Evolutionary conservation across 192 early-diverging fungal species (phyloP).

Genomic region (Podila horticola): DNA sequence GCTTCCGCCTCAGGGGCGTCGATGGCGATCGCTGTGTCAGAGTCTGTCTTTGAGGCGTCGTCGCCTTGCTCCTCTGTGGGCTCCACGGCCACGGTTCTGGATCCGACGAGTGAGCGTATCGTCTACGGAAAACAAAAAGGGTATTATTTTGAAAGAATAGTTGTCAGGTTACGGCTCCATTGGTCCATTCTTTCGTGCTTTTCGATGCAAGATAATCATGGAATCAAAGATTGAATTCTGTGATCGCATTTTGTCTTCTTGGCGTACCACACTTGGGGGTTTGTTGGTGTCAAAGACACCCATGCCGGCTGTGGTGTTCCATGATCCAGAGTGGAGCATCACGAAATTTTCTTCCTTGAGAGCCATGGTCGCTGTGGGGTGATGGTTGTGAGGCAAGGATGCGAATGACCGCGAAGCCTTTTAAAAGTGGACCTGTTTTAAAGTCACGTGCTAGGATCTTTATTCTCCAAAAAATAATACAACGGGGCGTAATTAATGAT

Average conservation of each 20-base stretch:
- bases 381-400: not conserved
- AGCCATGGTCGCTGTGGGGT: conserved; percentile 36
- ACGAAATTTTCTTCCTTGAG: conserved; percentile 84
- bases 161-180: too few species aligned
- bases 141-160: not conserved
- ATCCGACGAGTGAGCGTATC: conserved; percentile 36
- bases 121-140: not conserved
- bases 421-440: too few species aligned
- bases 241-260: not conserved
- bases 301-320: conserved; percentile 78
- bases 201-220: too few species aligned
- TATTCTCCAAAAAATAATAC: too few species aligned
- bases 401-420: not conserved
- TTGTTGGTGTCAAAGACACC: conserved; percentile 81
- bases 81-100: conserved; percentile 29
- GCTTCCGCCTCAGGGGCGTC: conserved; percentile 5
- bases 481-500: too few species aligned
- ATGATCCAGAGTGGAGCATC: conserved; percentile 88
- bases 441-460: too few species aligned
- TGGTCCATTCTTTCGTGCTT: too few species aligned
- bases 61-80: conserved; percentile 3
- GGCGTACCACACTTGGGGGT: conserved; percentile 68
- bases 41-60: not conserved
- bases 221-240: not conserved
- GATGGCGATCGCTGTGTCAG: not conserved